These are phyloP conservation scores for Cordyceps pruinosa DNA, from an alignment of 2,329 filamentous ascomycete genomes.

Conservation along the genomic window DNA sequence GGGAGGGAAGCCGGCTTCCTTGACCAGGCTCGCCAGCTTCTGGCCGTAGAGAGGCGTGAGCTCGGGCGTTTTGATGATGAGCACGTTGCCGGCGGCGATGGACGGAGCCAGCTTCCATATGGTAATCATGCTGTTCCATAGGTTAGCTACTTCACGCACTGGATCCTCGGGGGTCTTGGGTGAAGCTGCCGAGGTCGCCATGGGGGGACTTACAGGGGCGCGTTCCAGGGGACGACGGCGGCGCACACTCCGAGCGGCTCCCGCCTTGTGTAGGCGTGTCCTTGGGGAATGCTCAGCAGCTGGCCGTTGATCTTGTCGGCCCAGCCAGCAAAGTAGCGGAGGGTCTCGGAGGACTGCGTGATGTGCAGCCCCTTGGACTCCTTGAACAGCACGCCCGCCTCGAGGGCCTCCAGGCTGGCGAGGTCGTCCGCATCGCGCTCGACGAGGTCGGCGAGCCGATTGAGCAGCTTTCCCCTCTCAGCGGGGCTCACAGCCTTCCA, in stretches of 20 bases:
- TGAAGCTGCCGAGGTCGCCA: too few relatives aligned
- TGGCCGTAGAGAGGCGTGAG: conserved; percentile 55
- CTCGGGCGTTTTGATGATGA: conserved; percentile 56
- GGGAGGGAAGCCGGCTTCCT: conserved; percentile 66
- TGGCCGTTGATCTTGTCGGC: conserved; percentile 65
- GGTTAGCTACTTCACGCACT: neutral
- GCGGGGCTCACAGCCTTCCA: conserved; percentile 8
- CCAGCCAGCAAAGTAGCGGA: conserved; percentile 63
- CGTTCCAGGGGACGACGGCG: conserved; percentile 69
- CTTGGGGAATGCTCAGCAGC: conserved; percentile 53
- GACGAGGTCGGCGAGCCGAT: conserved; percentile 14
- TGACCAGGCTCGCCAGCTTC: conserved; percentile 56
- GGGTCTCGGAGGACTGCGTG: conserved; percentile 23
- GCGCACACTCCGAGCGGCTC: conserved; percentile 66
- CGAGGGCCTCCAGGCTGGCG: conserved; percentile 13
- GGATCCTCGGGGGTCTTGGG: too few relatives aligned
- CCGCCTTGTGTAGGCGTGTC: conserved; percentile 61
- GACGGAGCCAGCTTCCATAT: conserved; percentile 69
- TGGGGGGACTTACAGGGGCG: conserved; percentile 39
- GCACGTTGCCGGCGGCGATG: conserved; percentile 52
- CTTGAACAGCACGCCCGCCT: neutral
- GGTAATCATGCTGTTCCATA: conserved; percentile 19
- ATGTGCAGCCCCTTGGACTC: conserved; percentile 15
- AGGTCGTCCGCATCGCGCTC: conserved; percentile 12
- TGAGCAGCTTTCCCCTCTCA: conserved; percentile 9